Percentiles rank a stretch among this genome's conserved stretches.
phyloP scores from a whole-genome alignment of 257 asterid species.

The Scutellaria baicalensis region DNA sequence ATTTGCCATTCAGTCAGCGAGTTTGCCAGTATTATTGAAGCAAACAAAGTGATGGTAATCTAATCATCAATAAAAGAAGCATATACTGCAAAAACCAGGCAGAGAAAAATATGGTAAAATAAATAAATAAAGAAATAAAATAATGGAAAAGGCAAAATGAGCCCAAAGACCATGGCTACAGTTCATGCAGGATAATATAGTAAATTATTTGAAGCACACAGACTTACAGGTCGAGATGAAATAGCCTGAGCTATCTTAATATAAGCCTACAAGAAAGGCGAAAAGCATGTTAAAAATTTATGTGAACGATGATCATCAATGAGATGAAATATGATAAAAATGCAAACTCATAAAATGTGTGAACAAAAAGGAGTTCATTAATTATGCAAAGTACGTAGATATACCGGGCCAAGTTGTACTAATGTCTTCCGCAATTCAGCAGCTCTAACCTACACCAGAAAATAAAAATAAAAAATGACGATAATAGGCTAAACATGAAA shows the following conservation, averaged over 20 bases:
- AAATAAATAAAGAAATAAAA: too few species aligned
- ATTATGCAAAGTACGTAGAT: neutral
- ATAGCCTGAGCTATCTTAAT: constrained; percentile 96
- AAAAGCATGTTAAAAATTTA: constrained; percentile 3
- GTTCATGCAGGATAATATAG: neutral
- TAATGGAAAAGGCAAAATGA: neutral
- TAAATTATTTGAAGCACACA: neutral
- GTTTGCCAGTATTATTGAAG: neutral
- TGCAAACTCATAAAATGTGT: neutral
- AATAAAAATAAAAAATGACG: neutral
- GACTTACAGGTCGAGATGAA: constrained; percentile 90
- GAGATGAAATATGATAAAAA: constrained; percentile 4
- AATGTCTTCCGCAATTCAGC: constrained; percentile 79
- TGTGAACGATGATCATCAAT: constrained; percentile 4
- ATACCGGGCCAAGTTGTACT: constrained; percentile 93
- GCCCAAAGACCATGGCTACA: neutral
- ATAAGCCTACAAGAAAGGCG: constrained; percentile 61
- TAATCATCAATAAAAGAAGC: neutral
- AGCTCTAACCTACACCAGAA: constrained; percentile 64
- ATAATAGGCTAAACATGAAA: neutral
- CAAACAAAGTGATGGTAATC: neutral
- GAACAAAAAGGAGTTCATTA: neutral
- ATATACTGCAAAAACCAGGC: neutral
- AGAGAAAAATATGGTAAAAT: neutral
- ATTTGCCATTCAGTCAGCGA: neutral